phyloP scores from a whole-genome alignment of 169 alveolate species.

The Cryptosporidium sp. region DNA sequence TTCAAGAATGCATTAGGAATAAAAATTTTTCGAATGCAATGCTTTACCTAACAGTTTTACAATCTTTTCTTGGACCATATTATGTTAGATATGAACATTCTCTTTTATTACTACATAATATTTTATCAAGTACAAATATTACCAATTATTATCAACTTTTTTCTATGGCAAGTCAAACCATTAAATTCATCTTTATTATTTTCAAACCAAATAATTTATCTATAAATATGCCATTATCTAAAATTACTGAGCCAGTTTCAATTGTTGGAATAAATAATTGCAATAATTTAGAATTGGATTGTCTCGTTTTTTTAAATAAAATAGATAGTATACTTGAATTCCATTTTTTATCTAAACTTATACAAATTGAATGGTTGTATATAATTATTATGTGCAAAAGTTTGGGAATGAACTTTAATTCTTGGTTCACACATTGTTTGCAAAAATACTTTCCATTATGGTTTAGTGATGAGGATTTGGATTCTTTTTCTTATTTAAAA shows the following conservation, averaged over 20 bases:
- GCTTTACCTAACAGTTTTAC: slow-evolving; percentile 46
- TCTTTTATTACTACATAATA: slow-evolving; percentile 7
- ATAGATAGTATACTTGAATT: slow-evolving; percentile 35
- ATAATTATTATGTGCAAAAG: slow-evolving; percentile 26
- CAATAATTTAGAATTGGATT: not conserved
- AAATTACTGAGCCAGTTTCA: not conserved
- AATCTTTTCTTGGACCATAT: slow-evolving; percentile 57
- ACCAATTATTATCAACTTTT: slow-evolving; percentile 16
- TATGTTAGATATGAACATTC: slow-evolving; percentile 43
- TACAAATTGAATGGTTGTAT: slow-evolving; percentile 45
- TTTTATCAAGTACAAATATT: not conserved
- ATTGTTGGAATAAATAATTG: slow-evolving; percentile 13
- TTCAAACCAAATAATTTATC: slow-evolving; percentile 15
- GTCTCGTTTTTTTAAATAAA: not conserved
- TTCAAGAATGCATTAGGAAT: not conserved
- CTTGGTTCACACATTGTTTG: slow-evolving; percentile 47
- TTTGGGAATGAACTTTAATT: slow-evolving; percentile 38
- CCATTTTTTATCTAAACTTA: slow-evolving; percentile 31
- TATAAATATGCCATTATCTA: slow-evolving; percentile 46
- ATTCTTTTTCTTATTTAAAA: not conserved
- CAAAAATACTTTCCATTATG: slow-evolving; percentile 36
- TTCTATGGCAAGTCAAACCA: not conserved
- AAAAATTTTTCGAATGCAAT: slow-evolving; percentile 24
- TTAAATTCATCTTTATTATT: slow-evolving; percentile 55
- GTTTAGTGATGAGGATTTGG: slow-evolving; percentile 12